Base-by-base conservation (phyloP, 306 rosid genomes). In the Vigna radiata region DNA sequence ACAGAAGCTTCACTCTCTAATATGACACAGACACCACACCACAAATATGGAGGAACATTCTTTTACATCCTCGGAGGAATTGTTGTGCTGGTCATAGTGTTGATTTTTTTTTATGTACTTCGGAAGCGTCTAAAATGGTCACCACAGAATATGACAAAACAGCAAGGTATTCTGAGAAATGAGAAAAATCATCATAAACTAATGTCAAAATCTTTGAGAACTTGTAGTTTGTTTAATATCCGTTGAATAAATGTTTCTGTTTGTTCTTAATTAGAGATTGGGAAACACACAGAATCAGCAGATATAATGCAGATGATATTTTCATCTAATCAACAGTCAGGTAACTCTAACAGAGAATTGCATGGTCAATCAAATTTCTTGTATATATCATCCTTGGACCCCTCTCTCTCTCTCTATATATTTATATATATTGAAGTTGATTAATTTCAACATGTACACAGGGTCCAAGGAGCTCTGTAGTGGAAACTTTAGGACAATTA, bases 61-160 rank as follows among this genome's bases (percentile, higher is more conserved):
- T 88, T 49, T 83, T 85, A 88, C 66, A 79, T 86, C 77, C 91
- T 89, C 53, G 97, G 97, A 52, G 92, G 85, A 63, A 14, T 86
- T 80, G 62, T 75, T 31, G 60, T 88, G 73, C 47, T 93, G 13
- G 47, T 68, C 36, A 52, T 89, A 76, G 47, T 90, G 78, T 49
- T 88, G 19, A 70, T 85, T 68, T n/a, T 89, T 63, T 5, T 82
- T 12, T 74, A 77, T 23, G 39, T 90, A 44, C 83, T 77, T 82
- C 37, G 89, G 77, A 93, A 72, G 65, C 77, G 25, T 44, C n/a
- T 81, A 19, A 89, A 82, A 78, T 19, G 27, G 25, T 75, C 85
- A 31, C 21, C 69, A 56, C 66, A 61, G 36, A 31, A 56, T 43
- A 71, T 23, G 11, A 71, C 67, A 62, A 62, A 60, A 56, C 71